Base-by-base conservation (phyloP, 1,139 yeast genomes). In the Taiozyma sp. region DNA sequence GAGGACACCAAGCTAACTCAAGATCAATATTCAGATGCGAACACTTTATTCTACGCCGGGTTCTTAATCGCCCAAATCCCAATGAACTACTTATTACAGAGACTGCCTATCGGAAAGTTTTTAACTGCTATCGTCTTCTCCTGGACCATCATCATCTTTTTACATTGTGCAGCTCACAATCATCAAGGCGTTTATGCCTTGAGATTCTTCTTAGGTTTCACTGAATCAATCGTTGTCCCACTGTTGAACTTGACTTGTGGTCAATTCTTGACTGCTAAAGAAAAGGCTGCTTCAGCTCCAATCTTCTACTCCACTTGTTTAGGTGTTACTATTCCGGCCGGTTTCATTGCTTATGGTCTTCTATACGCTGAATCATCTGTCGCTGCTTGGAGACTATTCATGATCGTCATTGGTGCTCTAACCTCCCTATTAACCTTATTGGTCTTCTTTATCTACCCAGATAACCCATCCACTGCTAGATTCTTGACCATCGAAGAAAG, bases 211-310 rank as follows among this genome's bases (percentile, higher is more conserved):
- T 61, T 78, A 27, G 84, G 84, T 2, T 65, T 73, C 57, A 69
- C 75, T 32, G 84, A 80, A 59, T 65, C 75, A 49, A 70, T 73
- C 48, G 70, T 77, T 8, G 76, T 81, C 3, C 84, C 86, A 3
- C 76, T 81, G 1, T 73, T 78, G 57, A 76, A 80, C 44, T 70
- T 79, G 45, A 68, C 83, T 44, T 79, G 84, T 10, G 70, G 79
- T 24, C 80, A 77, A 63, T 83, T 80, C 75, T 81, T 79, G 66
- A 76, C 71, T 46, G 71, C 60, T 2, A 51, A 47, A 69, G 58
- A 77, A 70, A 40, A 84, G 78, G 64, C 81, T 71, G 51, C 78
- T 73, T 54, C 65, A 72, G 47, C 46, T 19, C 73, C 84, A 60
- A 69, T 74, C 48, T 71, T 73, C 54, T 81, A 80, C 83, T 76